phyloP scores from a whole-genome alignment of 768 basidiomycete species.

The Galerina sulciceps region DNA sequence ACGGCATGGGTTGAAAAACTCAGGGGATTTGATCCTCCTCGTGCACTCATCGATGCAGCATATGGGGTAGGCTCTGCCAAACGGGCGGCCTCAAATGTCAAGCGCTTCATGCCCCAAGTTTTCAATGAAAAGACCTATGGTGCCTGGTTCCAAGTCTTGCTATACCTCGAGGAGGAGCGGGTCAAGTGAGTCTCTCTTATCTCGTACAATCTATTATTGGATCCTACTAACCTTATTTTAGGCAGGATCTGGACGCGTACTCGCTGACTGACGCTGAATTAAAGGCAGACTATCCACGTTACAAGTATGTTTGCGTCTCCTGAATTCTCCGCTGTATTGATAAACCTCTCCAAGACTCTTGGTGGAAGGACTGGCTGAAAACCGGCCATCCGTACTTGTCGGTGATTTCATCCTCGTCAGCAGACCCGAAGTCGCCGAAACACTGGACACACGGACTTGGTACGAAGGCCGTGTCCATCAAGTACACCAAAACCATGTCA shows the following conservation, averaged over 20 bases:
- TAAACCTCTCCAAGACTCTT: constrained; percentile 36
- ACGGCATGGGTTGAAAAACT: constrained; percentile 39
- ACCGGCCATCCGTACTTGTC: constrained; percentile 60
- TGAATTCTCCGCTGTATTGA: not conserved
- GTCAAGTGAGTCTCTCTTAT: constrained; percentile 36
- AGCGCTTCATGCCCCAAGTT: constrained; percentile 37
- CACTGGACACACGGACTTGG: constrained; percentile 31
- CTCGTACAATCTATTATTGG: not conserved
- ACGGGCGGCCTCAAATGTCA: constrained; percentile 24
- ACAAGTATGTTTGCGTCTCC: constrained; percentile 39
- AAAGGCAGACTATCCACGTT: constrained; percentile 38
- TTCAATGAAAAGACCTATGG: constrained; percentile 45
- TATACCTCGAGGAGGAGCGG: constrained; percentile 56
- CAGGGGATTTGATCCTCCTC: constrained; percentile 35
- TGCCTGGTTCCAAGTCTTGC: constrained; percentile 45
- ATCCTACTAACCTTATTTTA: constrained; percentile 20
- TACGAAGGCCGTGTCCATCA: constrained; percentile 53
- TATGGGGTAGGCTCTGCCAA: constrained; percentile 25
- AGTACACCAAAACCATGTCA: constrained; percentile 44
- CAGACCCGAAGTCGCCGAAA: constrained; percentile 23
- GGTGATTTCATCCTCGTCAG: constrained; percentile 50
- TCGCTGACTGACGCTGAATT: constrained; percentile 40
- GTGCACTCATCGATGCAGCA: constrained; percentile 32
- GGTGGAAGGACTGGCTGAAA: constrained; percentile 61
- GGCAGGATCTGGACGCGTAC: constrained; percentile 43